Base-by-base conservation (phyloP, 345 rosid species). In the Crucihimalaya himalaica region DNA sequence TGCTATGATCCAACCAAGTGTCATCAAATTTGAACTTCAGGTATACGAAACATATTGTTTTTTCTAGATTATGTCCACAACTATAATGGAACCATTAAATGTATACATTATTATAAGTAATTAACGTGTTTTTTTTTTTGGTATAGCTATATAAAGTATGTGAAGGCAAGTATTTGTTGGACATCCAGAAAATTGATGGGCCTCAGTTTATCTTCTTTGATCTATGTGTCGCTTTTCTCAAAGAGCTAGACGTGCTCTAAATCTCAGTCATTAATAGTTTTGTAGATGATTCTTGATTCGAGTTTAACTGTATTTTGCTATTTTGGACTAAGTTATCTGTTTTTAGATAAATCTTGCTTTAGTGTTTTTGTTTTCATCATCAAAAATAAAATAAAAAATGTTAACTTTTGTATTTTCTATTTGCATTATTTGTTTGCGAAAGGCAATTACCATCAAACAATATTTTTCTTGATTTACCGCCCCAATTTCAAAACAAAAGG, bases 11-110 rank as follows among this genome's bases (percentile, higher is more conserved):
- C 10, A 0, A 35, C 75, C 82, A 21, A 80, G 84, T 57, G 81
- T 86, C 4, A 83, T 93, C 66, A 86, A 90, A 81, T 90, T 93
- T 69, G 98, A 90, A 83, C 81, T 89, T 69, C 91, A 92, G 96
- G 98, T 89, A 81, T 25, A 25, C 3, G 28, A 23, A 23, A 23
- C 25, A n/a, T n/a, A n/a, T n/a, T n/a, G n/a, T n/a, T n/a, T n/a
- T n/a, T n/a, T n/a, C n/a, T n/a, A n/a, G n/a, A n/a, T n/a, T n/a
- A n/a, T n/a, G n/a, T n/a, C n/a, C n/a, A n/a, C n/a, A n/a, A n/a
- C n/a, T n/a, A n/a, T n/a, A n/a, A n/a, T n/a, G n/a, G n/a, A n/a
- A n/a, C n/a, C n/a, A n/a, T n/a, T n/a, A n/a, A n/a, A n/a, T n/a
- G n/a, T n/a, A n/a, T n/a, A n/a, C n/a, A n/a, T n/a, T n/a, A n/a